A percentile compares a stretch with the other conserved stretches of the same genome.
Evolutionary conservation across 352 stramenopile species (phyloP).

Genomic region (Phytophthora podocarpi): DNA sequence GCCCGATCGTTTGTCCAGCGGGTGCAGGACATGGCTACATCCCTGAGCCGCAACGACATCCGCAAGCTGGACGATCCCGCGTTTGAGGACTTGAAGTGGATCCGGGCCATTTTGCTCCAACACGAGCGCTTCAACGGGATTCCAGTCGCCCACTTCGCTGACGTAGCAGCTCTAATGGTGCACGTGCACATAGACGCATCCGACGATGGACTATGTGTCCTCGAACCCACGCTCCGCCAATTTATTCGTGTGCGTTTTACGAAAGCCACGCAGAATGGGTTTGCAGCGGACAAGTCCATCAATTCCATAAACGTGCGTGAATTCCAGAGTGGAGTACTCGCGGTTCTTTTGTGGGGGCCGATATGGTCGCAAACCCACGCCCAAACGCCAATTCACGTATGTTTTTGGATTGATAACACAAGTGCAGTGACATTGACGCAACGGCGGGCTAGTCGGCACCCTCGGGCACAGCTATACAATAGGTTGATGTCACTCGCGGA

Average conservation of each 20-base stretch:
- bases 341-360: background rate
- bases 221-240: background rate
- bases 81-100: background rate
- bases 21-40: background rate
- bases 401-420: slow-evolving; percentile 11
- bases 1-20: slow-evolving; percentile 1
- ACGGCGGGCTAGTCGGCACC: background rate
- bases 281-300: background rate
- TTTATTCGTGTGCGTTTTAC: slow-evolving; percentile 4
- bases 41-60: background rate
- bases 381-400: background rate
- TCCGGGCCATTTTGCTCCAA: background rate
- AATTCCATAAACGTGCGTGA: slow-evolving; percentile 16
- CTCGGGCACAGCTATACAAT: slow-evolving; percentile 12
- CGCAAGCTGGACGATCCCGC: background rate
- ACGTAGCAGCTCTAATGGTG: background rate
- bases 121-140: background rate
- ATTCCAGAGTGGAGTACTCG: slow-evolving; percentile 3
- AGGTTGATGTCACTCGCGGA: slow-evolving; percentile 7
- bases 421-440: slow-evolving; percentile 9
- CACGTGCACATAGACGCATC: slow-evolving; percentile 25
- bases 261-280: background rate
- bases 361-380: background rate
- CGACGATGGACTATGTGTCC: slow-evolving; percentile 1
- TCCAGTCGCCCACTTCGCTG: background rate